Conservation (phyloP, 2,329 filamentous ascomycete species). For the Scedosporium dehoogii region DNA sequence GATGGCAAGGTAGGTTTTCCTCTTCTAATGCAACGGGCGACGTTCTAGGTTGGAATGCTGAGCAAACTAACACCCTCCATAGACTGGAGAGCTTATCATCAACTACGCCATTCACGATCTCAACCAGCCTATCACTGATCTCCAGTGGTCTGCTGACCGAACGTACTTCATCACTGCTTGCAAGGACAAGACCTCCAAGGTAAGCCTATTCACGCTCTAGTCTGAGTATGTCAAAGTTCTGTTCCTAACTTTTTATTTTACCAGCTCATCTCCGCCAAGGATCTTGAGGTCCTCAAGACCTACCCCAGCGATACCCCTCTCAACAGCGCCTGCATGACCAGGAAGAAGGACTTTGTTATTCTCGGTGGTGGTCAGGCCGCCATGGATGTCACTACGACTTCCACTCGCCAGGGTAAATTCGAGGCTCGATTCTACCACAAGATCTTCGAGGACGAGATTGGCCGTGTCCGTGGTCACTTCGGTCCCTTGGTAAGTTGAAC, state of each 20-base stretch:
- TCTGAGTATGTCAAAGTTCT: too few species aligned
- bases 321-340: conserved; percentile 88
- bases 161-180: conserved; percentile 98
- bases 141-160: conserved; percentile 88
- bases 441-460: conserved; percentile 98
- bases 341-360: conserved; percentile 96
- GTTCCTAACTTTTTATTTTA: conserved; percentile 2
- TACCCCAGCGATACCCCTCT: conserved; percentile 88
- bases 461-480: conserved; percentile 93
- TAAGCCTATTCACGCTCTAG: conserved; percentile 23
- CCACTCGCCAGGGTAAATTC: conserved; percentile 93
- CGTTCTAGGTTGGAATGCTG: background rate
- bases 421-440: conserved; percentile 99
- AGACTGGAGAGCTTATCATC: conserved; percentile 5
- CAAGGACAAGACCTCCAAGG: conserved; percentile 96
- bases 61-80: conserved; percentile 24
- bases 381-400: conserved; percentile 96
- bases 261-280: conserved; percentile 70
- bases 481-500: conserved; percentile 56
- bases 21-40: background rate
- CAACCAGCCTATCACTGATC: conserved; percentile 74
- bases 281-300: conserved; percentile 87
- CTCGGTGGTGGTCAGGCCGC: conserved; percentile 96
- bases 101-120: conserved; percentile 63
- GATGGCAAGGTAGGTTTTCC: conserved; percentile 65